phyloP scores from a whole-genome alignment of 768 basidiomycete species.

The Dioszegia hungarica region DNA sequence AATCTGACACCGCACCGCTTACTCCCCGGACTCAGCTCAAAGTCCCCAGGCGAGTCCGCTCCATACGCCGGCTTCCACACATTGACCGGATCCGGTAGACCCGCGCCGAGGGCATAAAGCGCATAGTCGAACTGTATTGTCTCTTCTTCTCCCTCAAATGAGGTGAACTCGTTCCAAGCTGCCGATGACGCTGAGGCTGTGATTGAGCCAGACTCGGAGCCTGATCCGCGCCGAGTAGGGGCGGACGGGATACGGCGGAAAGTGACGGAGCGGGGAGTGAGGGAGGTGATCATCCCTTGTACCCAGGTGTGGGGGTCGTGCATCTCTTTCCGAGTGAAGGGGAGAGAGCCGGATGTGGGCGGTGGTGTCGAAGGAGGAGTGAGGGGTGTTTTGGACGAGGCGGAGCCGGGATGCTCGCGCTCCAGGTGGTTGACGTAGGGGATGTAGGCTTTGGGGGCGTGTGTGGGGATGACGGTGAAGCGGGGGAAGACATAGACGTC shows the following conservation, averaged over 20 bases:
- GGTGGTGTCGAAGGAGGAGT: slow-evolving; percentile 12
- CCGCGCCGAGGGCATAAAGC: slow-evolving; percentile 45
- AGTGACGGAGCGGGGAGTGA: slow-evolving; percentile 26
- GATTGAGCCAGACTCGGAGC: background rate
- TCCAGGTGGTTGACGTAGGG: slow-evolving; percentile 34
- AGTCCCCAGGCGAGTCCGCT: slow-evolving; percentile 3
- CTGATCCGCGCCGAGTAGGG: background rate
- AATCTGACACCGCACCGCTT: slow-evolving; percentile 46
- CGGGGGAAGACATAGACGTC: slow-evolving; percentile 50
- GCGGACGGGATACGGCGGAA: slow-evolving; percentile 7
- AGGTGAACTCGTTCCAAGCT: slow-evolving; percentile 6
- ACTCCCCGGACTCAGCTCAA: slow-evolving; percentile 19
- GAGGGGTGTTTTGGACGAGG: background rate
- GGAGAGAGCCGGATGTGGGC: background rate
- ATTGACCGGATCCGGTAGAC: slow-evolving; percentile 45
- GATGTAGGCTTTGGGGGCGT: slow-evolving; percentile 44
- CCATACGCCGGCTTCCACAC: slow-evolving; percentile 28
- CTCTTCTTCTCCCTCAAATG: slow-evolving; percentile 33
- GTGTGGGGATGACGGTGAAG: slow-evolving; percentile 38
- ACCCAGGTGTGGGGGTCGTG: slow-evolving; percentile 18
- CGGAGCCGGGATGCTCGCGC: background rate
- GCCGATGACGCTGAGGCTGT: background rate
- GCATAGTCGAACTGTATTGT: slow-evolving; percentile 44
- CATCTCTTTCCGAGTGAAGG: background rate
- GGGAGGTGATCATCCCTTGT: slow-evolving; percentile 21